These are phyloP conservation scores for Geotrichum cucujoidarum DNA, from an alignment of 1,139 yeast genomes.

Conservation along the genomic window DNA sequence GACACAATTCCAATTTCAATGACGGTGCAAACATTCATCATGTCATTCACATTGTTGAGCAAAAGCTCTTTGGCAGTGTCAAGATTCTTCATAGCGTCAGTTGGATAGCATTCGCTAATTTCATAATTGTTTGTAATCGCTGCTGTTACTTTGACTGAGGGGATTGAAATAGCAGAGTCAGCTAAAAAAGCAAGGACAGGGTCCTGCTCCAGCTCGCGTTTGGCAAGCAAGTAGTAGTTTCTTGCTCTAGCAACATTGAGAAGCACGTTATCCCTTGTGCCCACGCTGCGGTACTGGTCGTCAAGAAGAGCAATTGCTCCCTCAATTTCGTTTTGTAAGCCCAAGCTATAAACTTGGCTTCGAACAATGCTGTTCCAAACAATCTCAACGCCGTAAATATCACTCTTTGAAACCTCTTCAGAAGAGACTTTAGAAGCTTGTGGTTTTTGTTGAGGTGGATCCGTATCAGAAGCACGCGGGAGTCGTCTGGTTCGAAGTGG, in stretches of 20 bases:
- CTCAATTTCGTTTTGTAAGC: constrained; percentile 25
- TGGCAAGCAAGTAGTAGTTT: constrained; percentile 26
- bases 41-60: constrained; percentile 8
- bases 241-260: constrained; percentile 26
- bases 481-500: neutral
- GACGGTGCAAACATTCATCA: constrained; percentile 23
- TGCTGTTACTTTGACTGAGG: constrained; percentile 31
- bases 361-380: constrained; percentile 27
- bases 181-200: constrained; percentile 46
- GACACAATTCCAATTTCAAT: constrained; percentile 25
- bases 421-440: neutral
- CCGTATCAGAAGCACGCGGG: neutral
- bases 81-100: constrained; percentile 14
- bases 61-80: constrained; percentile 19
- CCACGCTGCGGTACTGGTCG: constrained; percentile 12
- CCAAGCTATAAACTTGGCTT: constrained; percentile 26
- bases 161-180: constrained; percentile 47
- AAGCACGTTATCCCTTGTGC: constrained; percentile 24
- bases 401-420: constrained; percentile 8
- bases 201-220: constrained; percentile 33
- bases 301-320: constrained; percentile 24
- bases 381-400: constrained; percentile 22
- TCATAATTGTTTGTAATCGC: neutral
- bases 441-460: neutral
- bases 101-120: neutral